Evolutionary conservation across 371 early-diverging fungal species (phyloP).

Genomic region (Gilbertella persicaria): DNA sequence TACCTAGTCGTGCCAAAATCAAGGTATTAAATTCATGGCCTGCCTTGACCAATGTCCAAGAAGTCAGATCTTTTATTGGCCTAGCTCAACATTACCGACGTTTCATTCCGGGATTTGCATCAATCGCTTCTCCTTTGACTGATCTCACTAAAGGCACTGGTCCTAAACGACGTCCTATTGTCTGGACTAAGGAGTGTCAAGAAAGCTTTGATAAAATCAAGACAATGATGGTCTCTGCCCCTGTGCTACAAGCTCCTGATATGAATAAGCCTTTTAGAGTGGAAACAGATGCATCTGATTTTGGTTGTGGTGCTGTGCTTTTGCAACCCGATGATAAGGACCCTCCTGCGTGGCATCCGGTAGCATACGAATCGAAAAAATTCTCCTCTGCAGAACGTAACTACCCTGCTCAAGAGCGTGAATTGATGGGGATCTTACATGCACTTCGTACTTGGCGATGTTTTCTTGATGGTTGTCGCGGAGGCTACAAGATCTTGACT

Average conservation of each 20-base stretch:
- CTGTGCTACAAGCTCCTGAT: conserved; percentile 23
- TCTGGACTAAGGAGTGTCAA: no score
- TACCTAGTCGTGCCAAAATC: not conserved
- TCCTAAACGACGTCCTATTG: not conserved
- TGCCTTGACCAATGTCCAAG: not conserved
- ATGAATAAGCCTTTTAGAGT: conserved; percentile 22
- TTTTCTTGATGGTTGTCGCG: conserved; percentile 23
- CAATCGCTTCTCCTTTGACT: not conserved
- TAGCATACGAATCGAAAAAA: conserved; percentile 28
- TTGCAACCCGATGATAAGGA: conserved; percentile 19
- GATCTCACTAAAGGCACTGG: conserved; percentile 25
- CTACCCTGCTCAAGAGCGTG: conserved; percentile 41
- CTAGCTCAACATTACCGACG: not conserved
- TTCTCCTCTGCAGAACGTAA: conserved; percentile 25
- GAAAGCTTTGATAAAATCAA: conserved; percentile 9
- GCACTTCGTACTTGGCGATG: conserved; percentile 33
- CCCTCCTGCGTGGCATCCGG: conserved; percentile 5
- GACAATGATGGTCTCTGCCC: conserved; percentile 1
- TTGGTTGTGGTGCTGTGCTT: conserved; percentile 26
- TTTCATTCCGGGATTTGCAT: not conserved
- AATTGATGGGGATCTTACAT: conserved; percentile 33
- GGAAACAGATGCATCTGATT: conserved; percentile 34
- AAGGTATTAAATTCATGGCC: not conserved
- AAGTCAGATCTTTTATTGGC: not conserved
- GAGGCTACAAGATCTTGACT: conserved; percentile 18